Percentiles rank a stretch among this genome's conserved stretches.
These are phyloP conservation scores for Trifolium subterraneum DNA, from an alignment of 306 rosid genomes.

Conservation along the genomic window DNA sequence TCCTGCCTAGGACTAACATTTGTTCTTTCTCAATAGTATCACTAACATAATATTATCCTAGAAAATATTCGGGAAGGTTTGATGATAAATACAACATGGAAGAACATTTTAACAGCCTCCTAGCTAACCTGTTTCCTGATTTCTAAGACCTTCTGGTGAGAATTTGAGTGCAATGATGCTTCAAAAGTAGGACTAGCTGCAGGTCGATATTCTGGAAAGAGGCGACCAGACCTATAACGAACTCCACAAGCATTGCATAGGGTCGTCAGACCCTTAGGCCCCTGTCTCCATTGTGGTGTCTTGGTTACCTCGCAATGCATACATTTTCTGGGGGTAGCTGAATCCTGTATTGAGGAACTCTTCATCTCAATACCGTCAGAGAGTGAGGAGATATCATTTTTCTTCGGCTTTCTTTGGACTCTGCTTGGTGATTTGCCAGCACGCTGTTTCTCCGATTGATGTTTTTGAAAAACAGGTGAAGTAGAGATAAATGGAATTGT, in stretches of 20 bases:
- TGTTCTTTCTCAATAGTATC: slow-evolving; percentile 44
- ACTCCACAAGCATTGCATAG: slow-evolving; percentile 94
- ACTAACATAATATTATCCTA: slow-evolving; percentile 47
- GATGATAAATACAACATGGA: slow-evolving; percentile 41
- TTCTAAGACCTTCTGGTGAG: slow-evolving; percentile 84
- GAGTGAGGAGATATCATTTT: slow-evolving; percentile 42
- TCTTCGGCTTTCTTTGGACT: slow-evolving; percentile 44
- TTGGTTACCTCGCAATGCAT: slow-evolving; percentile 71
- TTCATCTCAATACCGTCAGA: slow-evolving; percentile 42
- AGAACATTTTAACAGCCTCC: slow-evolving; percentile 36
- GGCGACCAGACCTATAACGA: slow-evolving; percentile 85
- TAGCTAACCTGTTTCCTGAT: slow-evolving; percentile 56
- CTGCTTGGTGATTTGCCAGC: slow-evolving; percentile 40
- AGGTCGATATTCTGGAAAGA: slow-evolving; percentile 83
- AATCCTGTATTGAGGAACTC: slow-evolving; percentile 32
- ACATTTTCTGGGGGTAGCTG: slow-evolving; percentile 55
- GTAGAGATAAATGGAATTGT: slow-evolving; percentile 34
- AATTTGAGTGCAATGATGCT: slow-evolving; percentile 73
- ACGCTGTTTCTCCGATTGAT: slow-evolving; percentile 29
- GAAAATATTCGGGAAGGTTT: slow-evolving; percentile 45
- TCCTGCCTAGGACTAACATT: slow-evolving; percentile 52
- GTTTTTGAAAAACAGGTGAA: slow-evolving; percentile 32
- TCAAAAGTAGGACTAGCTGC: slow-evolving; percentile 82
- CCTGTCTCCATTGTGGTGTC: slow-evolving; percentile 94
- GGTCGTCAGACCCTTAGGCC: slow-evolving; percentile 84